Evolutionary conservation across 768 basidiomycete genomes (phyloP), one percentile per base, ranked within the genome.

Genomic region (Pulveroboletus sp.): DNA sequence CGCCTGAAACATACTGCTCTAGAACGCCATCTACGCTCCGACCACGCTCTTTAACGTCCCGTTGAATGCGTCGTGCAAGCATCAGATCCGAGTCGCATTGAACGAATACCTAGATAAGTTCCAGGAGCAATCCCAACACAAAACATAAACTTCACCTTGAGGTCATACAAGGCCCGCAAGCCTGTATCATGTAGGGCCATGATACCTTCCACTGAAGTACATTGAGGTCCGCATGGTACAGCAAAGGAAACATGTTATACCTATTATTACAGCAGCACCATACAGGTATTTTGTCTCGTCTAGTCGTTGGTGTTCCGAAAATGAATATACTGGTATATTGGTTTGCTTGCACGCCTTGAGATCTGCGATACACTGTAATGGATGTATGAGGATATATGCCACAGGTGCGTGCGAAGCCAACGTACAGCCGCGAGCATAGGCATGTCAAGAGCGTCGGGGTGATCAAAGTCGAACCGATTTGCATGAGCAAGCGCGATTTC

Each of bases 1-100:
- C 10, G 12, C 23, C 31, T 20, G 29, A 40, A 56, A 64, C 79
- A 51, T 57, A 90, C 87, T 97, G 94, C 60, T 94, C 90, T 10
- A 97, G 77, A 41, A 97, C 80, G 2, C 95, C 94, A 4, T 84
- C 82, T 0, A 97, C 85, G 47, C 76, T 83, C 45, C 97, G 74
- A 0, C 90, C 91, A 38, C 97, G 80, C 65, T 99, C 94, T 58
- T 82, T 79, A 16, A 90, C 80, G 60, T 98, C 97, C 46, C 97
- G 77, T 53, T 81, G 76, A 45, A 99, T 87, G 33, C 97, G 82
- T 49, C 97, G 82, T 1, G 95, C 92, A 40, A 99, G 84, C 97
- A 99, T 99, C 19, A 98, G 72, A 66, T 99, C 97, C 8, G 94
- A 87, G 64, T 98, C 94, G 50, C 87, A 90, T 73, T 95, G 90